Conservation (phyloP, 2,329 filamentous ascomycete genomes). For the Colletotrichum higginsianum region DNA sequence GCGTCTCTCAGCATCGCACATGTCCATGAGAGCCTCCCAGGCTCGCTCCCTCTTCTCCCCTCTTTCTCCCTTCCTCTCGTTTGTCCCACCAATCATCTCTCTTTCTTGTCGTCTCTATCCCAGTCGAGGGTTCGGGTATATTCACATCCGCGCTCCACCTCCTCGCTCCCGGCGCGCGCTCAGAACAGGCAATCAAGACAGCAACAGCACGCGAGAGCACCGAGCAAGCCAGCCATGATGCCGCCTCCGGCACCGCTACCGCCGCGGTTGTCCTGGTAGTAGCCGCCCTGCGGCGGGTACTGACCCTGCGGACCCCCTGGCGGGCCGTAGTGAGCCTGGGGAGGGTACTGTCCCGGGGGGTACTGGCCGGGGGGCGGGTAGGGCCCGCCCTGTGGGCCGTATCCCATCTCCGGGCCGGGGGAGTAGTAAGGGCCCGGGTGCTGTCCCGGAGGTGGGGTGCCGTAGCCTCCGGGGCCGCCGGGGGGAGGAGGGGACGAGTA, state of each 20-base stretch:
- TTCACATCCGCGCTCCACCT: neutral
- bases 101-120: neutral
- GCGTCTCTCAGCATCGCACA: constrained; percentile 1
- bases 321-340: constrained; percentile 41
- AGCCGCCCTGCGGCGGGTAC: constrained; percentile 48
- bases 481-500: constrained; percentile 54
- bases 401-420: constrained; percentile 59
- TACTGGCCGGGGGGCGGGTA: constrained; percentile 51
- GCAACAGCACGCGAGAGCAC: constrained; percentile 70
- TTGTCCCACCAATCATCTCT: neutral
- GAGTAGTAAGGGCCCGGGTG: constrained; percentile 53
- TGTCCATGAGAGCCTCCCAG: neutral
- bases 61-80: neutral
- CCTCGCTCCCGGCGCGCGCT: constrained; percentile 26
- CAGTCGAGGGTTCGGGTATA: constrained; percentile 29
- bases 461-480: constrained; percentile 45
- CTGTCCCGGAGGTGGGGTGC: constrained; percentile 46
- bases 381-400: constrained; percentile 54
- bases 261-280: constrained; percentile 50
- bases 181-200: constrained; percentile 72
- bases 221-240: constrained; percentile 63
- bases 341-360: constrained; percentile 49
- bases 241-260: constrained; percentile 52
- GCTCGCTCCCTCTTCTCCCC: neutral
- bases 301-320: constrained; percentile 44